Conservation (phyloP, 2,329 filamentous ascomycete species). For the Endoconidiophora polonica region DNA sequence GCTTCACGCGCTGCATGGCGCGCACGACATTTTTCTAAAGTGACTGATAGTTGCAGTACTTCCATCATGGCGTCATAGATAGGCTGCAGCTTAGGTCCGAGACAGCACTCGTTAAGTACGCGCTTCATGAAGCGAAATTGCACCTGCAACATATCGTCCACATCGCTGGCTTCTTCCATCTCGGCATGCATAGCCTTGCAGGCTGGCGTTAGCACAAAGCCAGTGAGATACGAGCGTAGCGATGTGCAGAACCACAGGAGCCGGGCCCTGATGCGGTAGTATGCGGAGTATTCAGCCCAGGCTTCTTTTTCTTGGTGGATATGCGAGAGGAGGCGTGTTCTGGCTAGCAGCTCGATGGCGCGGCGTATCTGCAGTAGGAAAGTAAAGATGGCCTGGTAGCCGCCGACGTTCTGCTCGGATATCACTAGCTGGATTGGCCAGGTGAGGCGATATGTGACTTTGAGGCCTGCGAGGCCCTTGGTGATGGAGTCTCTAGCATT, state of each 20-base stretch:
- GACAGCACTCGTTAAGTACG: slow-evolving; percentile 50
- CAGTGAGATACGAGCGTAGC: slow-evolving; percentile 59
- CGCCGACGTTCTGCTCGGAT: slow-evolving; percentile 41
- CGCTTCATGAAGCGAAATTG: slow-evolving; percentile 48
- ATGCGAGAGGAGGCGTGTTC: slow-evolving; percentile 25
- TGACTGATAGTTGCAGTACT: slow-evolving; percentile 57
- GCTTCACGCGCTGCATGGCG: slow-evolving; percentile 23
- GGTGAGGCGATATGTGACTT: slow-evolving; percentile 49
- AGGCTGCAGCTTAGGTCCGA: slow-evolving; percentile 49
- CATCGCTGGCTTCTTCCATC: slow-evolving; percentile 47
- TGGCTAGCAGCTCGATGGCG: slow-evolving; percentile 49
- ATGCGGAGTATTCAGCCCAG: slow-evolving; percentile 30
- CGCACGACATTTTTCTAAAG: slow-evolving; percentile 44
- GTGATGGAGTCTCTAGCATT: slow-evolving; percentile 39
- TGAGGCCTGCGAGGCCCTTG: slow-evolving; percentile 40
- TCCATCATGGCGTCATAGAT: slow-evolving; percentile 60
- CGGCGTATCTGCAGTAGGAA: slow-evolving; percentile 65
- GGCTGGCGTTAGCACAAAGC: slow-evolving; percentile 50
- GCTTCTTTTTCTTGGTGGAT: slow-evolving; percentile 19
- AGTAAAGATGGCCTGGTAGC: slow-evolving; percentile 58
- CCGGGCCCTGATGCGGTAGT: slow-evolving; percentile 46
- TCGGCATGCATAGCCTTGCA: slow-evolving; percentile 37
- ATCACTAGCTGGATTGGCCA: slow-evolving; percentile 59
- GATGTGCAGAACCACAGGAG: slow-evolving; percentile 65
- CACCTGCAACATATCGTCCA: slow-evolving; percentile 63